Conservation (phyloP, 805 yeast species). For the Priceomyces castillae region DNA sequence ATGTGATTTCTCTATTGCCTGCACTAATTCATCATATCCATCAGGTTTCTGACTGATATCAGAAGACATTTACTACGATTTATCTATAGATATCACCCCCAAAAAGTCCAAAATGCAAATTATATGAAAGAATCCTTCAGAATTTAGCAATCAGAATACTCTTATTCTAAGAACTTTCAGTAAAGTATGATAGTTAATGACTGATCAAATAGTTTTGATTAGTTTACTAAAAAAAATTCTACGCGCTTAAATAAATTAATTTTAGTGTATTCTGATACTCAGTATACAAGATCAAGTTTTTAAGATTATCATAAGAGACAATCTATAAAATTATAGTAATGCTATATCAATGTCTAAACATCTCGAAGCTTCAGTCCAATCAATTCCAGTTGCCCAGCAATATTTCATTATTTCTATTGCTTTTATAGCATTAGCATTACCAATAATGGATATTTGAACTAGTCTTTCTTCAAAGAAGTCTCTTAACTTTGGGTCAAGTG, state of each 20-base stretch:
- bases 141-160: background rate
- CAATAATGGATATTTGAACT: constrained; percentile 38
- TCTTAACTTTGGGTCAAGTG: constrained; percentile 34
- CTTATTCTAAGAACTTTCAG: background rate
- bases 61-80: constrained; percentile 4
- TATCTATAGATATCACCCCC: background rate
- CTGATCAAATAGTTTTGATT: background rate
- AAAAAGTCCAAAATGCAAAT: background rate
- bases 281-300: too few species aligned
- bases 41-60: constrained; percentile 12
- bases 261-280: too few species aligned
- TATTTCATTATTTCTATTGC: constrained; percentile 47
- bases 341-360: constrained; percentile 44
- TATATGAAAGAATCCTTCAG: background rate
- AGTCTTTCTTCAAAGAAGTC: constrained; percentile 40
- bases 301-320: background rate
- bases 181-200: background rate
- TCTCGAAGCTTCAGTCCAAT: constrained; percentile 50
- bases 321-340: constrained; percentile 27
- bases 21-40: constrained; percentile 22
- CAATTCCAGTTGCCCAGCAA: constrained; percentile 53
- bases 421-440: constrained; percentile 42
- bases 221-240: background rate
- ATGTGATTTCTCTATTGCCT: constrained; percentile 24
- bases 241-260: background rate